Evolutionary conservation across 2,329 filamentous ascomycete species (phyloP).

Genomic region (Pseudogymnoascus sp.): DNA sequence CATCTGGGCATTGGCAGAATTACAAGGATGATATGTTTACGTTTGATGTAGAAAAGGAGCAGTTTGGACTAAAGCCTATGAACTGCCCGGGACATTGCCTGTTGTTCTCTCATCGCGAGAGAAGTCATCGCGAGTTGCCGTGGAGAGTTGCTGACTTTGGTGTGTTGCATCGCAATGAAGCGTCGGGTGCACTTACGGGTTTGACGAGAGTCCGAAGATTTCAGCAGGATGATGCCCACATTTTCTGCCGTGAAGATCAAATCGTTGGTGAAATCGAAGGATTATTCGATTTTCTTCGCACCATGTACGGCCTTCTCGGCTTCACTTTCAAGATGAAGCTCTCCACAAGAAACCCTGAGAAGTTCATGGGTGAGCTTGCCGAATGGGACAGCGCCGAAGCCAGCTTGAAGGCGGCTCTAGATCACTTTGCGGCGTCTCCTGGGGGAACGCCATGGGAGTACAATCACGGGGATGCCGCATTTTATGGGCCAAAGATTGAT

Average conservation of each 20-base stretch:
- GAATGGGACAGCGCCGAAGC: conserved; percentile 86
- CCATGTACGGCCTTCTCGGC: conserved; percentile 74
- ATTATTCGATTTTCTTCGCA: conserved; percentile 78
- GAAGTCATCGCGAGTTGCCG: conserved; percentile 84
- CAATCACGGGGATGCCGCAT: conserved; percentile 91
- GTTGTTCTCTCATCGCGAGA: conserved; percentile 74
- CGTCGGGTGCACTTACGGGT: conserved; percentile 82
- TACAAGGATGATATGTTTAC: conserved; percentile 95
- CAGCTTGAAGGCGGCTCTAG: conserved; percentile 70
- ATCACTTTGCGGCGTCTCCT: conserved; percentile 57
- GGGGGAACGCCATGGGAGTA: conserved; percentile 72
- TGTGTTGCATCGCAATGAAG: conserved; percentile 89
- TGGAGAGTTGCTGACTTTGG: conserved; percentile 93
- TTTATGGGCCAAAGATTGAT: conserved; percentile 98
- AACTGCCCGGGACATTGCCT: conserved; percentile 94
- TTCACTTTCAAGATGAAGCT: conserved; percentile 92
- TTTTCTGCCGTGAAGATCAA: conserved; percentile 84
- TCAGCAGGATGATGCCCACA: conserved; percentile 93
- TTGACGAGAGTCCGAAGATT: conserved; percentile 89
- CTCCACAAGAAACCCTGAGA: conserved; percentile 78
- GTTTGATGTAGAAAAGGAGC: conserved; percentile 75
- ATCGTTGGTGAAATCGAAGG: conserved; percentile 66
- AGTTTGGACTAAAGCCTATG: conserved; percentile 90
- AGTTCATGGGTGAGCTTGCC: conserved; percentile 76
- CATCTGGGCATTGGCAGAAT: conserved; percentile 86